phyloP scores from a whole-genome alignment of 2,329 filamentous ascomycete species.

The Apiospora marii region DNA sequence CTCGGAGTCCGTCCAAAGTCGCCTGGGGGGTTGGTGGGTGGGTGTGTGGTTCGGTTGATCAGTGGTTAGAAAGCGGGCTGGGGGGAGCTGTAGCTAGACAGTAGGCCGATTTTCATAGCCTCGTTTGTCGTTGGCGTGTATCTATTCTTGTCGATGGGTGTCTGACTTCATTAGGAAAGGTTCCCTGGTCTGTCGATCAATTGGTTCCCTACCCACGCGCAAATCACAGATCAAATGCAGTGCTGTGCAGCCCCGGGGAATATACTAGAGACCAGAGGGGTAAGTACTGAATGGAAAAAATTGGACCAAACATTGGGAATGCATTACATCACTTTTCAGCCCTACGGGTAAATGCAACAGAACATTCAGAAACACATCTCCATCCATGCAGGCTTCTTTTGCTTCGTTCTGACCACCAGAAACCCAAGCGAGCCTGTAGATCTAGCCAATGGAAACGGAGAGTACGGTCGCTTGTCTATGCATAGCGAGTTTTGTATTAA shows the following conservation, averaged over 20 bases:
- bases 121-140: neutral
- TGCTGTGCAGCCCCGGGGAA: conserved; percentile 4
- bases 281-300: neutral
- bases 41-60: neutral
- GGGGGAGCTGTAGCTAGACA: neutral
- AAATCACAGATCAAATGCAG: conserved; percentile 2
- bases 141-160: conserved; percentile 8
- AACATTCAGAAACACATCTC: conserved; percentile 12
- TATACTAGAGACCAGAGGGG: neutral
- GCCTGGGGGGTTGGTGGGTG: neutral
- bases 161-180: neutral
- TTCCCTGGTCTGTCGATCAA: neutral
- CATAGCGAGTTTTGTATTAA: neutral
- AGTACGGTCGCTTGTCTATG: neutral
- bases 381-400: neutral
- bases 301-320: neutral
- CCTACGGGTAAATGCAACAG: conserved; percentile 19
- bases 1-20: conserved; percentile 1
- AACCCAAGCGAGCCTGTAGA: neutral
- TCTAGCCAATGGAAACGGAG: neutral
- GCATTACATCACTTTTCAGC: conserved; percentile 16
- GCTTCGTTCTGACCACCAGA: neutral
- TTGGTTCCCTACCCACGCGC: neutral
- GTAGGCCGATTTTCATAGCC: conserved; percentile 3
- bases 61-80: neutral